A percentile compares a stretch with the other conserved stretches of the same genome.
These are phyloP conservation scores for Primulina huaijiensis DNA, from an alignment of 257 asterid genomes.

Conservation along the genomic window DNA sequence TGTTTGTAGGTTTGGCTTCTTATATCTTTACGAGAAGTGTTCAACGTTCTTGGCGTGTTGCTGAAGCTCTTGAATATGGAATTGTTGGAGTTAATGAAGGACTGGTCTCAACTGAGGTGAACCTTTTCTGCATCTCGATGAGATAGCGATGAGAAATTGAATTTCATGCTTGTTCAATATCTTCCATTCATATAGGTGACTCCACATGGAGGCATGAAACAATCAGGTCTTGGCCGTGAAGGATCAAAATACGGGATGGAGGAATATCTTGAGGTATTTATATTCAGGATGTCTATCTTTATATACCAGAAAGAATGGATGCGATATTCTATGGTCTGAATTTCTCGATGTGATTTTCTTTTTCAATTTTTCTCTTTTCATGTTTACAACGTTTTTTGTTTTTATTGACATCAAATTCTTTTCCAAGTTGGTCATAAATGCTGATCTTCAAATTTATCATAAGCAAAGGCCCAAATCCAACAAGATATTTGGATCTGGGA, in stretches of 20 bases:
- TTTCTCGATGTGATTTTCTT: background rate
- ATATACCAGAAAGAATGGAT: background rate
- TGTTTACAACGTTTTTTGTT: background rate
- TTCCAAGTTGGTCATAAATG: background rate
- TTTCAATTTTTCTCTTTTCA: background rate
- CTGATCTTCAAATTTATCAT: background rate
- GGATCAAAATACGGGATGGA: constrained; percentile 97
- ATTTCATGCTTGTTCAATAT: constrained; percentile 8
- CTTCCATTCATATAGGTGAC: constrained; percentile 56
- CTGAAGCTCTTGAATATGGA: constrained; percentile 98
- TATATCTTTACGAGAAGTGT: constrained; percentile 71
- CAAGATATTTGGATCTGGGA: background rate
- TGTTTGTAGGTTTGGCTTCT: constrained; percentile 79
- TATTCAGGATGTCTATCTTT: background rate
- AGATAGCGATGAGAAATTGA: background rate
- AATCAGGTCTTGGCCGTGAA: constrained; percentile 97
- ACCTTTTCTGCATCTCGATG: constrained; percentile 24
- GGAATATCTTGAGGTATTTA: constrained; percentile 77
- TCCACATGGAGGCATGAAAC: constrained; percentile 94
- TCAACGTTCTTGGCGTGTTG: constrained; percentile 86
- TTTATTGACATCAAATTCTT: background rate
- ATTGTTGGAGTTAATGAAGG: constrained; percentile 98
- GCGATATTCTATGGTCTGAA: background rate
- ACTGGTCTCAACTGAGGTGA: constrained; percentile 86
- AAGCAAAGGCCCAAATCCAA: background rate